Conservation (phyloP, 108 stramenopile genomes). For the Discostella stelligeroides region DNA sequence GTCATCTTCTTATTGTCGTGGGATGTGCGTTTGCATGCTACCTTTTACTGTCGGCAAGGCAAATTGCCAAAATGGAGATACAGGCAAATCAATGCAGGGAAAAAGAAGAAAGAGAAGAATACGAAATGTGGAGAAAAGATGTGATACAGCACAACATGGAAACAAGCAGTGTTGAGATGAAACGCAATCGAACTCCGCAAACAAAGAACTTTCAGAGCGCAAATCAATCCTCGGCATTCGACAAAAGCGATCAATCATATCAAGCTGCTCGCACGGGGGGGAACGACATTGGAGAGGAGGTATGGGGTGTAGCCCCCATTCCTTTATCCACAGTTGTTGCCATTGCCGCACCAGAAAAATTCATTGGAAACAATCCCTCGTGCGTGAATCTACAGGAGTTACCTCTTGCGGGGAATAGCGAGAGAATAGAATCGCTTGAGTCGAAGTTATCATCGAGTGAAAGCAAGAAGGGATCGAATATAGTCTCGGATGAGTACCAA, state of each 20-base stretch:
- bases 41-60: constrained; percentile 42
- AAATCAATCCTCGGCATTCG: constrained; percentile 4
- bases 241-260: neutral
- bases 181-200: constrained; percentile 5
- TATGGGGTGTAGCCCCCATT: neutral
- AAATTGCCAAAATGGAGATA: constrained; percentile 41
- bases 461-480: neutral
- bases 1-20: constrained; percentile 47
- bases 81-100: constrained; percentile 9
- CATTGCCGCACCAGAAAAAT: neutral
- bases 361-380: neutral
- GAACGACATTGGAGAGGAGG: neutral
- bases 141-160: neutral
- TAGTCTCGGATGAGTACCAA: constrained; percentile 16
- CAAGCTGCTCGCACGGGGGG: neutral
- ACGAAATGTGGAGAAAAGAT: constrained; percentile 14
- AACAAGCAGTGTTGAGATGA: neutral
- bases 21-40: constrained; percentile 55
- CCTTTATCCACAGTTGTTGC: neutral
- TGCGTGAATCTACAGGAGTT: neutral
- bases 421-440: neutral
- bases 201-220: neutral
- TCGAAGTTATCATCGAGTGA: neutral
- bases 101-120: constrained; percentile 18
- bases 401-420: neutral